These are phyloP conservation scores for Poronia punctata DNA, from an alignment of 495 filamentous ascomycete species.

Conservation along the genomic window DNA sequence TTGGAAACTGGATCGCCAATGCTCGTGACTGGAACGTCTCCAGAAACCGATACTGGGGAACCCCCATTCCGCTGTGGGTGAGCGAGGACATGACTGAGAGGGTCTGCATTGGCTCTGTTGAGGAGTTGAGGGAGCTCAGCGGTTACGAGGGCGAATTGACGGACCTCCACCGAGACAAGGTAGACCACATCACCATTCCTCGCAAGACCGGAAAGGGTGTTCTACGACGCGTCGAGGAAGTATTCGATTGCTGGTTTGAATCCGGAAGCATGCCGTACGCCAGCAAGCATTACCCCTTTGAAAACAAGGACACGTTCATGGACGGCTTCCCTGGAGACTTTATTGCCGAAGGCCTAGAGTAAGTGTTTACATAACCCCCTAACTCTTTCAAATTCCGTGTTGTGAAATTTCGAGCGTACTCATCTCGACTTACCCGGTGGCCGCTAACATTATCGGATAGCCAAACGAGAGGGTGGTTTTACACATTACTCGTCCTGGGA, in stretches of 20 bases:
- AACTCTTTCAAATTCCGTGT: background rate
- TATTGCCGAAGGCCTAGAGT: constrained; percentile 92
- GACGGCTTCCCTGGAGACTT: constrained; percentile 90
- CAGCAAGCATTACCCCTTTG: constrained; percentile 89
- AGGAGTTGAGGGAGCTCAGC: constrained; percentile 79
- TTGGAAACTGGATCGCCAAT: constrained; percentile 74
- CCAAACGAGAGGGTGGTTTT: constrained; percentile 78
- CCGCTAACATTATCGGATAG: constrained; percentile 8
- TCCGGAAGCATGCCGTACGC: constrained; percentile 97
- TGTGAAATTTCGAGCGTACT: background rate
- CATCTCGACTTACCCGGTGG: background rate
- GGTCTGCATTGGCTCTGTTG: constrained; percentile 79
- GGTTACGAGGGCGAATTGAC: constrained; percentile 77
- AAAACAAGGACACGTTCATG: constrained; percentile 74
- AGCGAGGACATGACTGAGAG: constrained; percentile 81
- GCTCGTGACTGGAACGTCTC: constrained; percentile 98
- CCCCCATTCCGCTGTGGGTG: constrained; percentile 87
- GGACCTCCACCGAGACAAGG: constrained; percentile 92
- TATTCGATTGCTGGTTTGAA: constrained; percentile 94
- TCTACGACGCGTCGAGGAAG: constrained; percentile 75
- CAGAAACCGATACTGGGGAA: constrained; percentile 95
- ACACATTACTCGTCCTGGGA: constrained; percentile 83
- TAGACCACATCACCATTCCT: constrained; percentile 94
- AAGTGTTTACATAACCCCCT: constrained; percentile 36
- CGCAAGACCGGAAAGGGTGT: constrained; percentile 82